A percentile compares a stretch with the other conserved stretches of the same genome.
phyloP scores from a whole-genome alignment of 139 green algal genomes.

The Micromonas pusilla region DNA sequence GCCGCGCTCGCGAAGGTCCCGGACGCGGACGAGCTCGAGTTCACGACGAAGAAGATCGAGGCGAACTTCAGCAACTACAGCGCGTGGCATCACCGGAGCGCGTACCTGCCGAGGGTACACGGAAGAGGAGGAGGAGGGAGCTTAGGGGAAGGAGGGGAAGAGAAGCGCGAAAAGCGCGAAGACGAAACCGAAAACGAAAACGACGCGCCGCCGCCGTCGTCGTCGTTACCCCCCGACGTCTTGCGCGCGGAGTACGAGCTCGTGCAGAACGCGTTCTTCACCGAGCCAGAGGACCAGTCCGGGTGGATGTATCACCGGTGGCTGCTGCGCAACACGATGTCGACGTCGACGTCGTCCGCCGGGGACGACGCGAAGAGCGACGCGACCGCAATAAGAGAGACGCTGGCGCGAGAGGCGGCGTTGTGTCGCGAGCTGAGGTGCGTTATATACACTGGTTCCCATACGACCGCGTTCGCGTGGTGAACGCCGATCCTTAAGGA shows the following conservation, averaged over 20 bases:
- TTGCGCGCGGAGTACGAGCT: conserved; percentile 86
- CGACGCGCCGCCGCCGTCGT: conserved; percentile 89
- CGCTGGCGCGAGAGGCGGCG: conserved; percentile 48
- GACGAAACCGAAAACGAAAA: conserved; percentile 93
- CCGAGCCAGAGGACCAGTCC: conserved; percentile 85
- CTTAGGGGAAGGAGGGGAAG: too few species aligned
- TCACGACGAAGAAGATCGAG: conserved; percentile 65
- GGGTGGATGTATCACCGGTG: conserved; percentile 92
- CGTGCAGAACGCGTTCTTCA: conserved; percentile 86
- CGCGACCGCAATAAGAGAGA: conserved; percentile 21
- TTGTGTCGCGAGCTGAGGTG: conserved; percentile 47
- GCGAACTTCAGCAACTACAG: conserved; percentile 97
- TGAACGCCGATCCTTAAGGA: too few species aligned
- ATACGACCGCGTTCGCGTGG: too few species aligned
- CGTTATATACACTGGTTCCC: too few species aligned
- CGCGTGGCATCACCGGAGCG: conserved; percentile 87
- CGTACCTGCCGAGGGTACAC: conserved; percentile 17
- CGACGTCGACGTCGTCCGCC: too few species aligned
- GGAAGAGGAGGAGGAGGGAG: not conserved
- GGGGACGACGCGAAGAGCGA: not conserved
- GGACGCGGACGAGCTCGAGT: conserved; percentile 47
- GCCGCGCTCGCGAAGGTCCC: not conserved
- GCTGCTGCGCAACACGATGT: too few species aligned
- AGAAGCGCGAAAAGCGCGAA: conserved; percentile 63
- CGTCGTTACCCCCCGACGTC: conserved; percentile 50